Evolutionary conservation across 1,284 basidiomycete genomes (phyloP), one percentile per base, ranked within the genome.

Genomic region (Leccinum pallidistipes): DNA sequence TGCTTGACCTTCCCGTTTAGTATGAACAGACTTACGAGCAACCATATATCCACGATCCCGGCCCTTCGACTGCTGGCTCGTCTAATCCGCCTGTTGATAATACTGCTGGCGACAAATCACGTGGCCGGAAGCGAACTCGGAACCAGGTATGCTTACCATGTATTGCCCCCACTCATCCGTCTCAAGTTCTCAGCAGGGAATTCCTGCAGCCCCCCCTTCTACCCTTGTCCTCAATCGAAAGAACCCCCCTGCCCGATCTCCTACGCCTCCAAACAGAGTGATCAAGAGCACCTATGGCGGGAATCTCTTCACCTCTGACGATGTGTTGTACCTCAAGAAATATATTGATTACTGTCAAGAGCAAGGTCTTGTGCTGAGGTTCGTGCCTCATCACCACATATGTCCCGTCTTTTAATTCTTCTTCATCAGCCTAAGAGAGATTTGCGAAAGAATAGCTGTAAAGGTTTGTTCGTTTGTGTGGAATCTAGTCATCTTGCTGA

Each of bases 341-440:
- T 92, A 93, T 69, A 92, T 93, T 55, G 90, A 92, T 67, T 93
- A 91, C 68, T 92, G 91, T 69, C 90, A 91, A 66, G 88, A 91
- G 62, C 88, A 92, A 71, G 91, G 91, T 38, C 73, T 91, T 5
- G 88, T 92, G 8, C 77, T 93, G 47, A 92, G 88, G 88, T 88
- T 62, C 52, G 67, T 67, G 55, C 18, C 45, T 27, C 45, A 4
- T 29, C 56, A 4, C 51, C 9, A 18, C 32, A n/a, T 50, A 12
- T n/a, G 16, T 8, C 5, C 49, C 31, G 7, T 52, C 54, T 59
- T 32, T 21, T 55, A 52, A 51, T 53, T 57, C 24, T 60, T 34
- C 14, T 2, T 43, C 21, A n/a, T 55, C 65, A 90, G 88, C 73
- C 69, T 91, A 62, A 83, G 91, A 38, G 91, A 93, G 73, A 93